Evolutionary conservation across 257 asterid genomes (phyloP), one percentile per base, ranked within the genome.

Genomic region (Handroanthus guayacan): DNA sequence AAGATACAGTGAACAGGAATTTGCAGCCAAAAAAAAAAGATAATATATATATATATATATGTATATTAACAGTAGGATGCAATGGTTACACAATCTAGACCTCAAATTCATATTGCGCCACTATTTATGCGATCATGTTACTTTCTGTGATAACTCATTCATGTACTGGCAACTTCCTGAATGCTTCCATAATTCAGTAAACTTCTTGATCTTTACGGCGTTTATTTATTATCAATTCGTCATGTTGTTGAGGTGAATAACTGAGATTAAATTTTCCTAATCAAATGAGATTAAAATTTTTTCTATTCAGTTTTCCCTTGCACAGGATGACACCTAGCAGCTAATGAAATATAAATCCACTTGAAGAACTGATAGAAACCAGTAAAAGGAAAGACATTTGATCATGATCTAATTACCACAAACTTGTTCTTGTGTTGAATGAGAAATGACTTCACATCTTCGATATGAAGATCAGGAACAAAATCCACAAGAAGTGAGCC

Each of bases 401-500:
- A 68, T 58, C 76, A 71, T 60, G 74, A 72, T 45, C 76, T 13
- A 67, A 74, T 84, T 91, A 92, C 99, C 87, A 84, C 83, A 83
- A 83, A 88, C 58, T 76, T 92, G 77, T 79, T 78, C 87, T 89
- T 95, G 85, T 92, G 94, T 34, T 71, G 89, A 78, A 68, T 68
- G 77, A 95, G 89, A 63, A 78, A 57, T 34, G 93, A 83, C 88
- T 89, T 92, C 76, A 92, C 86, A 77, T 83, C 93, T 78, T 92
- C 98, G 70, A 78, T 18, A 74, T 81, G 82, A 74, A 86, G 73
- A 81, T 86, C 97, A 54, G 97, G 98, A 85, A 85, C 86, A 81
- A 95, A 95, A 86, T 95, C 99, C 85, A 95, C 93, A 45, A 79
- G 68, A 77, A 92, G 92, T 36, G 71, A 73, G 38, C 98, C 99